phyloP scores from a whole-genome alignment of 2,329 filamentous ascomycete species.

The Alternaria sp. region DNA sequence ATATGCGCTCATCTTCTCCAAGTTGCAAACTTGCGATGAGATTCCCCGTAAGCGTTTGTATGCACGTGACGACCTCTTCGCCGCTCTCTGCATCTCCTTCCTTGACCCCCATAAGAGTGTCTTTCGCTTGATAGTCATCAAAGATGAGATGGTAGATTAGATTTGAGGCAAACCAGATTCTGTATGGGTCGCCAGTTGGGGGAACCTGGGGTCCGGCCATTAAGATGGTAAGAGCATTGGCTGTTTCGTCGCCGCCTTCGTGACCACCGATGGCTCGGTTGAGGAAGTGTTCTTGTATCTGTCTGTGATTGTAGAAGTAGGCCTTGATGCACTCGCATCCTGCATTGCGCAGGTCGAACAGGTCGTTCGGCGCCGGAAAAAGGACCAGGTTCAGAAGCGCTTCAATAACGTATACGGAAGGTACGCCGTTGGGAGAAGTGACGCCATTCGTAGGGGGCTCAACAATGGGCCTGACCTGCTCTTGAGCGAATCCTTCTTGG shows the following conservation, averaged over 20 bases:
- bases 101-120: constrained; percentile 77
- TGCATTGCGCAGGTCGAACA: constrained; percentile 82
- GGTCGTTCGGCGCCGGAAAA: constrained; percentile 67
- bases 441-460: constrained; percentile 51
- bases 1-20: constrained; percentile 77
- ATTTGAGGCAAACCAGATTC: constrained; percentile 86
- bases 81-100: constrained; percentile 89
- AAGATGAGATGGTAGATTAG: constrained; percentile 85
- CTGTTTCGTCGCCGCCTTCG: constrained; percentile 77
- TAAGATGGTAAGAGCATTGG: constrained; percentile 86
- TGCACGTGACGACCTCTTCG: constrained; percentile 93
- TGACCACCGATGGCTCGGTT: constrained; percentile 89
- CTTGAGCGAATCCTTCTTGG: constrained; percentile 88
- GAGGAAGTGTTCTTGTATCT: constrained; percentile 85
- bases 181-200: constrained; percentile 78
- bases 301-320: constrained; percentile 82
- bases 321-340: constrained; percentile 91
- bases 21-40: constrained; percentile 80
- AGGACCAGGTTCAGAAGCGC: constrained; percentile 85
- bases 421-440: constrained; percentile 57
- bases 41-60: constrained; percentile 86
- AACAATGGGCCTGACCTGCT: constrained; percentile 73
- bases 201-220: constrained; percentile 69
- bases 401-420: constrained; percentile 87
- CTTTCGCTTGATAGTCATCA: constrained; percentile 80